These are phyloP conservation scores for Saccharomyces hybrid DNA, from an alignment of 1,139 yeast genomes.

Conservation along the genomic window DNA sequence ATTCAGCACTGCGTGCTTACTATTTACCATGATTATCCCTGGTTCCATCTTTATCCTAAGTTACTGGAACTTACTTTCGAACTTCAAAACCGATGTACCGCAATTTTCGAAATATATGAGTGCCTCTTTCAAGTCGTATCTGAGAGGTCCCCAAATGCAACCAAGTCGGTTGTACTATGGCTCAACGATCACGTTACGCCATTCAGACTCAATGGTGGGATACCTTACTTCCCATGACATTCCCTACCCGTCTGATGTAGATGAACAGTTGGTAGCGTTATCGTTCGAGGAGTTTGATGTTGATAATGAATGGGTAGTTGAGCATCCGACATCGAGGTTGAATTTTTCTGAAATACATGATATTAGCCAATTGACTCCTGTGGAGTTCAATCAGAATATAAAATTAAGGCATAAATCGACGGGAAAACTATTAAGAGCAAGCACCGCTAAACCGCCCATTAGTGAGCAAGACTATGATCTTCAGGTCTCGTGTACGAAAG, in stretches of 20 bases:
- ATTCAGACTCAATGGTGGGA: slow-evolving; percentile 47
- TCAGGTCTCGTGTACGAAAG: slow-evolving; percentile 63
- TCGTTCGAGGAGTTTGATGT: slow-evolving; percentile 44
- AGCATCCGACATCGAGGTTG: slow-evolving; percentile 27
- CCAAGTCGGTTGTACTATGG: slow-evolving; percentile 55
- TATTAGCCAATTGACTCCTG: slow-evolving; percentile 31
- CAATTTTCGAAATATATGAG: slow-evolving; percentile 42
- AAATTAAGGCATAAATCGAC: slow-evolving; percentile 57
- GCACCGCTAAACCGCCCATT: slow-evolving; percentile 60
- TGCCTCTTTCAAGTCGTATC: slow-evolving; percentile 50
- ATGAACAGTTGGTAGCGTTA: slow-evolving; percentile 63
- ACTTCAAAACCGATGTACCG: slow-evolving; percentile 41
- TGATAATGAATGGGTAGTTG: slow-evolving; percentile 64
- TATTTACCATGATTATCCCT: slow-evolving; percentile 43
- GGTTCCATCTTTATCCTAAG: slow-evolving; percentile 40
- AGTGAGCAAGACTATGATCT: slow-evolving; percentile 73
- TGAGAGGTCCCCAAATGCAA: slow-evolving; percentile 31
- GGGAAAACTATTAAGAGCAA: slow-evolving; percentile 52
- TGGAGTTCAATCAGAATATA: slow-evolving; percentile 46
- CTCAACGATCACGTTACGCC: slow-evolving; percentile 59
- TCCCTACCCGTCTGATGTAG: slow-evolving; percentile 47
- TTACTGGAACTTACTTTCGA: slow-evolving; percentile 44
- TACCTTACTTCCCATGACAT: slow-evolving; percentile 63
- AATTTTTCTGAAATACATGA: slow-evolving; percentile 14
- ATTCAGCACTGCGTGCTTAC: slow-evolving; percentile 33